phyloP scores from a whole-genome alignment of 306 rosid species.

The Gastrolobium villosum region DNA sequence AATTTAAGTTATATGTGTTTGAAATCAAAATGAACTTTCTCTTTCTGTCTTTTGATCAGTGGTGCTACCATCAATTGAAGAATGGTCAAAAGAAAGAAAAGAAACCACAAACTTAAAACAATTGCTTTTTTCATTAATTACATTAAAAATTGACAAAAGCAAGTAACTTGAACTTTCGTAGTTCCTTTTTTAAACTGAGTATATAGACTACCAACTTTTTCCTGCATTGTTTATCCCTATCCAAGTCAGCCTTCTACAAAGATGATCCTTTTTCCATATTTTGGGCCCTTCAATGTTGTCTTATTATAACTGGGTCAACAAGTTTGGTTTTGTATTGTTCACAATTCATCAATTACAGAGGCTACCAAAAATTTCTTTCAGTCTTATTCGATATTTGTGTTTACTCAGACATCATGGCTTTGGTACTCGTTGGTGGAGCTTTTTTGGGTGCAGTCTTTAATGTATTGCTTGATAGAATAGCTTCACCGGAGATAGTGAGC shows the following conservation, averaged over 20 bases:
- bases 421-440: conserved; percentile 58
- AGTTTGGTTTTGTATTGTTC: background rate
- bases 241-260: background rate
- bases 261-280: background rate
- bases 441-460: conserved; percentile 54
- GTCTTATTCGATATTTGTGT: background rate
- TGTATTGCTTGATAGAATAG: conserved; percentile 45
- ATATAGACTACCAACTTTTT: background rate
- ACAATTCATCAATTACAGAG: background rate
- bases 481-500: conserved; percentile 50
- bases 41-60: too few relatives aligned
- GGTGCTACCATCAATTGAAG: background rate
- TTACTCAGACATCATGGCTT: conserved; percentile 44
- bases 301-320: background rate
- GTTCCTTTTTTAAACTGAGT: background rate
- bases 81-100: background rate
- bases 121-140: too few relatives aligned
- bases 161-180: background rate
- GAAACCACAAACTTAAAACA: too few relatives aligned
- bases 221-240: background rate
- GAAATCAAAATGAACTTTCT: too few relatives aligned
- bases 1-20: too few relatives aligned
- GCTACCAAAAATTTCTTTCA: background rate
- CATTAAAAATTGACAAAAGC: too few relatives aligned
- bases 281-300: background rate